phyloP scores from a whole-genome alignment of 257 asterid genomes.

The Lithospermum erythrorhizon region DNA sequence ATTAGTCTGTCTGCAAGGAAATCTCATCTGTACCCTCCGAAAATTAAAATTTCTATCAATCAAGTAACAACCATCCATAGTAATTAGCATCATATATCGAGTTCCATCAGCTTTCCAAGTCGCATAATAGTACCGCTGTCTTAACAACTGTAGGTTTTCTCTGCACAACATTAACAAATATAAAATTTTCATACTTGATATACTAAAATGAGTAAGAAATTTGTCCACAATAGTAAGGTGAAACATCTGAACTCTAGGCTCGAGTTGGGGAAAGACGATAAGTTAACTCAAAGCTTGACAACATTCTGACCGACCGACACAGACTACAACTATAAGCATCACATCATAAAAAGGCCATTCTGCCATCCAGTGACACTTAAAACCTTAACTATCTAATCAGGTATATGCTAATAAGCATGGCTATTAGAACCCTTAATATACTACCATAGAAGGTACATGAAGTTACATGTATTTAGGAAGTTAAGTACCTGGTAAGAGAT shows the following conservation, averaged over 20 bases:
- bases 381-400: no score
- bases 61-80: conserved; percentile 92
- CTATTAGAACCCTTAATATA: no score
- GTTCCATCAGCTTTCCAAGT: conserved; percentile 99
- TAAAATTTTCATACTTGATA: neutral
- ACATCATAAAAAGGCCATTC: no score
- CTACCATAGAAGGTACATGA: neutral
- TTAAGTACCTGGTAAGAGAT: conserved; percentile 73
- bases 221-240: neutral
- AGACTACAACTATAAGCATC: no score
- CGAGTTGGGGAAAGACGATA: no score
- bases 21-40: conserved; percentile 97
- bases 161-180: conserved; percentile 27
- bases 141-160: conserved; percentile 78
- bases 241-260: no score
- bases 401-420: neutral
- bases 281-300: no score
- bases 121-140: conserved; percentile 92
- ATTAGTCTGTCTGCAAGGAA: conserved; percentile 61
- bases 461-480: conserved; percentile 6
- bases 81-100: conserved; percentile 95
- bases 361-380: no score
- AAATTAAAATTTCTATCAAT: conserved; percentile 79
- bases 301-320: no score
- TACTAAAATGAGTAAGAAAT: no score